These are phyloP conservation scores for Rhodotorula glutinis DNA, from an alignment of 1,284 basidiomycete species.

Conservation along the genomic window DNA sequence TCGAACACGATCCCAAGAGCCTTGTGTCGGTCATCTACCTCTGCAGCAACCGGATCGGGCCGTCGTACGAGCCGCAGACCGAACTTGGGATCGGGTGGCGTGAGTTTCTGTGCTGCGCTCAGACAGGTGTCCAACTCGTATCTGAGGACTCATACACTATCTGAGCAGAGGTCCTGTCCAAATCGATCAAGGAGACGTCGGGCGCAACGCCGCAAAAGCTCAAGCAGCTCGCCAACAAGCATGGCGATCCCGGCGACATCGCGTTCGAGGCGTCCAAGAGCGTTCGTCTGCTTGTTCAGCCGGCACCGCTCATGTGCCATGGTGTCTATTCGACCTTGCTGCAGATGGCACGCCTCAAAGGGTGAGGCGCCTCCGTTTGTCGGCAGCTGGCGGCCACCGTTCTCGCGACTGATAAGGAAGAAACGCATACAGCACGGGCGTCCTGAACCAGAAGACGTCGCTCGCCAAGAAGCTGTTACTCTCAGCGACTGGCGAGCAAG, in stretches of 20 bases:
- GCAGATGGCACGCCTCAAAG: slow-evolving; percentile 31
- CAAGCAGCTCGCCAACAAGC: slow-evolving; percentile 56
- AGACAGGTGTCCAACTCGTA: background rate
- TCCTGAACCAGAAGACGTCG: slow-evolving; percentile 70
- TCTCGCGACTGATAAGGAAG: background rate
- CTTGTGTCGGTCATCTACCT: slow-evolving; percentile 82
- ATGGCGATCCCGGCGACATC: slow-evolving; percentile 60
- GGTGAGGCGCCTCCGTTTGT: background rate
- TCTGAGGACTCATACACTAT: too few relatives aligned
- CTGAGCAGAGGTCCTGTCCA: slow-evolving; percentile 62
- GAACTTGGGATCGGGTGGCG: slow-evolving; percentile 50
- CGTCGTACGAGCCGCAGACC: slow-evolving; percentile 51
- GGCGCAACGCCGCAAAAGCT: slow-evolving; percentile 68
- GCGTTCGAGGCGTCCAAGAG: slow-evolving; percentile 69
- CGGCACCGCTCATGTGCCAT: slow-evolving; percentile 30
- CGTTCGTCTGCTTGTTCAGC: slow-evolving; percentile 25
- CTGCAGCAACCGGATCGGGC: slow-evolving; percentile 78
- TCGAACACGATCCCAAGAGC: slow-evolving; percentile 64
- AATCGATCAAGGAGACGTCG: slow-evolving; percentile 72
- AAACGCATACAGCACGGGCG: slow-evolving; percentile 7
- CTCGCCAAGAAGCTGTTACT: slow-evolving; percentile 79
- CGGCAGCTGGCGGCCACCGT: too few relatives aligned
- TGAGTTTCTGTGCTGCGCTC: background rate
- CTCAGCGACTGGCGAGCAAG: slow-evolving; percentile 79
- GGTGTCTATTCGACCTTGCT: slow-evolving; percentile 25